These are phyloP conservation scores for Chrysoporthe austroafricana DNA, from an alignment of 2,329 filamentous ascomycete species.

Conservation along the genomic window DNA sequence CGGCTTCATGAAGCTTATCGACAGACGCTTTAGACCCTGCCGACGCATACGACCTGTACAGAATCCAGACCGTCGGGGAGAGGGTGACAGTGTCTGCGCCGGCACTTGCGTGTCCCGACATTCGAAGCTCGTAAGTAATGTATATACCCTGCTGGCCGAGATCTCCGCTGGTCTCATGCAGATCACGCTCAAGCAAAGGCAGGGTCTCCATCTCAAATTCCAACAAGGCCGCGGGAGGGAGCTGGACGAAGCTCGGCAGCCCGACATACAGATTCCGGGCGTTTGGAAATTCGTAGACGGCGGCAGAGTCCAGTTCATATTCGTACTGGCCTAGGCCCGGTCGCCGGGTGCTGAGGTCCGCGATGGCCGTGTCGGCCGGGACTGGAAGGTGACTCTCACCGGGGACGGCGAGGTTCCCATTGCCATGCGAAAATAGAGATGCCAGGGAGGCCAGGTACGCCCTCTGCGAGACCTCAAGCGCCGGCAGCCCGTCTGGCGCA, in stretches of 20 bases:
- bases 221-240: conserved; percentile 17
- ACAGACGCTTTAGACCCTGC: conserved; percentile 1
- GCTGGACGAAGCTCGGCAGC: conserved; percentile 16
- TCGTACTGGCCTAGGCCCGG: conserved; percentile 7
- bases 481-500: conserved; percentile 9
- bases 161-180: conserved; percentile 16
- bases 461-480: conserved; percentile 13
- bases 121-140: conserved; percentile 24
- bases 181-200: conserved; percentile 21
- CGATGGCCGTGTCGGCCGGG: conserved; percentile 9
- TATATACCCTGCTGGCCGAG: conserved; percentile 23
- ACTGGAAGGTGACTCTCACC: not conserved
- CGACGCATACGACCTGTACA: conserved; percentile 5
- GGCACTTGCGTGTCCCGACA: conserved; percentile 17
- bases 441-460: conserved; percentile 21
- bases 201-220: conserved; percentile 23
- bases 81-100: conserved; percentile 9
- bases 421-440: conserved; percentile 10
- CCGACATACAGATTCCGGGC: conserved; percentile 17
- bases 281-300: conserved; percentile 15
- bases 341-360: conserved; percentile 3
- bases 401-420: not conserved
- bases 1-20: conserved; percentile 17
- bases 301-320: conserved; percentile 7
- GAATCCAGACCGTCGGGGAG: conserved; percentile 22